These are phyloP conservation scores for Talaromyces sp. DNA, from an alignment of 2,329 filamentous ascomycete species.

Conservation along the genomic window DNA sequence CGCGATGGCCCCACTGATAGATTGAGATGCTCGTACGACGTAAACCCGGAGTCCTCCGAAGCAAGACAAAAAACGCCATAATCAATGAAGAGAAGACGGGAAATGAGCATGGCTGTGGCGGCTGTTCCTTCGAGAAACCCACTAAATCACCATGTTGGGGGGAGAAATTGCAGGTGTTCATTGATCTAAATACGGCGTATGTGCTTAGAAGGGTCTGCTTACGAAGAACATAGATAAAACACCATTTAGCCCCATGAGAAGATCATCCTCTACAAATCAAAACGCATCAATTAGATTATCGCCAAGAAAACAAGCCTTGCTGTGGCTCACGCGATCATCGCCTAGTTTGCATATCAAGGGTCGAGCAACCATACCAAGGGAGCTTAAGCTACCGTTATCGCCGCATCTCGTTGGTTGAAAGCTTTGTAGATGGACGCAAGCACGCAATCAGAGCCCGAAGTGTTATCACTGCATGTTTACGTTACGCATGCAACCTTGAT, in stretches of 20 bases:
- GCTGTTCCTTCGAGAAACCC: not conserved
- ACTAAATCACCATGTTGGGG: not conserved
- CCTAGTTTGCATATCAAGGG: not conserved
- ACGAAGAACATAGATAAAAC: not conserved
- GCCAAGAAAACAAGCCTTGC: not conserved
- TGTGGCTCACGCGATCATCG: constrained; percentile 10
- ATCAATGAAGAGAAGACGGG: no score
- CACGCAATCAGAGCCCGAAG: constrained; percentile 20
- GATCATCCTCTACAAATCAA: constrained; percentile 6
- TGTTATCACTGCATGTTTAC: constrained; percentile 16
- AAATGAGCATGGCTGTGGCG: not conserved
- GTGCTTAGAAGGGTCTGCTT: not conserved
- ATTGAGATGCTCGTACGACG: not conserved
- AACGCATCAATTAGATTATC: not conserved
- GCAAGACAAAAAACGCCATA: not conserved
- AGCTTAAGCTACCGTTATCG: not conserved
- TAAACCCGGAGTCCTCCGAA: not conserved
- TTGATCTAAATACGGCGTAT: not conserved
- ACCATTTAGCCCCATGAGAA: constrained; percentile 6
- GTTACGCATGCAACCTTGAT: constrained; percentile 1
- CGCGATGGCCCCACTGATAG: not conserved
- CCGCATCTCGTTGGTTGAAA: not conserved
- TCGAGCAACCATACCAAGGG: not conserved
- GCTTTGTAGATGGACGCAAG: not conserved
- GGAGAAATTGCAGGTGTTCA: not conserved